Conservation (phyloP, 176 grass and related monocot species). For the Oryza nivara region DNA sequence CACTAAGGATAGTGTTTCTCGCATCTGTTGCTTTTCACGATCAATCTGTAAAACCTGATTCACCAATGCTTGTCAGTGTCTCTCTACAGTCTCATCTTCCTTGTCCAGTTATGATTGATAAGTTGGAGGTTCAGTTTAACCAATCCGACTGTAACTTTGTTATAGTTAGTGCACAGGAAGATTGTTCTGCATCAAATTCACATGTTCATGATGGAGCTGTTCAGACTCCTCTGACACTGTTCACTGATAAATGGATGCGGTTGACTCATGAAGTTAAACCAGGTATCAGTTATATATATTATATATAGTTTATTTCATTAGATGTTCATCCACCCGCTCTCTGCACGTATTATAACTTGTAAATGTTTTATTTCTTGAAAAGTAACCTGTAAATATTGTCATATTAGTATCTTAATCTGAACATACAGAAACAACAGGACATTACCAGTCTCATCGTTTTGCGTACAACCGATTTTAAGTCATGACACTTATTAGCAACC, state of each 20-base stretch:
- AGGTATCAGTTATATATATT: constrained; percentile 56
- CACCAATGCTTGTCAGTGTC: constrained; percentile 65
- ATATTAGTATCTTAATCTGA: background rate
- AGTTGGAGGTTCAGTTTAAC: constrained; percentile 90
- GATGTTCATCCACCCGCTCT: constrained; percentile 3
- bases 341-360: background rate
- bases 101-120: constrained; percentile 65
- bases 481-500: too few relatives aligned
- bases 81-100: constrained; percentile 93
- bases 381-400: background rate
- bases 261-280: constrained; percentile 83
- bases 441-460: too few relatives aligned
- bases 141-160: constrained; percentile 82
- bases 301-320: constrained; percentile 34
- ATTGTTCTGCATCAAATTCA: constrained; percentile 37
- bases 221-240: constrained; percentile 54
- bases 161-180: constrained; percentile 61
- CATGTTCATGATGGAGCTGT: constrained; percentile 39
- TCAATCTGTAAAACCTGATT: constrained; percentile 85
- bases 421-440: background rate
- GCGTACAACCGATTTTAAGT: too few relatives aligned
- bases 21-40: constrained; percentile 89
- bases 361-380: background rate
- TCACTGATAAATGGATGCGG: constrained; percentile 79
- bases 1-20: constrained; percentile 72